phyloP scores from a whole-genome alignment of 192 early-diverging fungal species.

The Rhizophagus clarus region DNA sequence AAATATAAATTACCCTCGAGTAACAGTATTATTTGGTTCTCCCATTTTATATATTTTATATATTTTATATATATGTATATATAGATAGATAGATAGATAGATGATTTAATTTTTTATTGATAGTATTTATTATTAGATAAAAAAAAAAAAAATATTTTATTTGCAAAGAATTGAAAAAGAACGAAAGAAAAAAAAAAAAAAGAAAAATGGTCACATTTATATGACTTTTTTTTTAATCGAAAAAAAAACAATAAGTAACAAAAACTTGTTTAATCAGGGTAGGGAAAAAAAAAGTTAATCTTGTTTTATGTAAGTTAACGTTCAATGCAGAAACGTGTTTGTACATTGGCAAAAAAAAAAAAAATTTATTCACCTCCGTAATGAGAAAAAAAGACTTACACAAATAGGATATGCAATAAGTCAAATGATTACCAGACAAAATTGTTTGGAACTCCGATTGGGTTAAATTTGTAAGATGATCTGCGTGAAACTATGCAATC shows the following conservation, averaged over 20 bases:
- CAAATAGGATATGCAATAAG: too few species aligned
- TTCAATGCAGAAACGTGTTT: conserved; percentile 18
- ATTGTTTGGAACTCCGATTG: too few species aligned
- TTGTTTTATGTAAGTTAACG: neutral
- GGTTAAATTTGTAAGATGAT: too few species aligned
- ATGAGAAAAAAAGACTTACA: neutral
- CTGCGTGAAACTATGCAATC: too few species aligned
- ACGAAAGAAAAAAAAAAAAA: neutral
- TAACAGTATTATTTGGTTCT: neutral
- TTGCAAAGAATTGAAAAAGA: neutral
- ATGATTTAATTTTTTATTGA: too few species aligned
- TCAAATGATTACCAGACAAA: too few species aligned
- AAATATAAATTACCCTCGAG: neutral
- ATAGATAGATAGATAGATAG: too few species aligned
- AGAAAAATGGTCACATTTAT: neutral
- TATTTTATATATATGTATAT: neutral
- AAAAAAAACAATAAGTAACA: too few species aligned
- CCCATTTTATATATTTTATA: neutral
- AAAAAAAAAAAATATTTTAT: neutral
- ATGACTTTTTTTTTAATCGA: too few species aligned
- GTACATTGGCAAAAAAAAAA: conserved; percentile 2
- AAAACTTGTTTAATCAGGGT: too few species aligned
- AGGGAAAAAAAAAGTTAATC: too few species aligned
- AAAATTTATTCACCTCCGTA: neutral
- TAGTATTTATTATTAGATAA: neutral